Base-by-base conservation (phyloP, 371 early-diverging fungal genomes). In the Chytridiales sp. region DNA sequence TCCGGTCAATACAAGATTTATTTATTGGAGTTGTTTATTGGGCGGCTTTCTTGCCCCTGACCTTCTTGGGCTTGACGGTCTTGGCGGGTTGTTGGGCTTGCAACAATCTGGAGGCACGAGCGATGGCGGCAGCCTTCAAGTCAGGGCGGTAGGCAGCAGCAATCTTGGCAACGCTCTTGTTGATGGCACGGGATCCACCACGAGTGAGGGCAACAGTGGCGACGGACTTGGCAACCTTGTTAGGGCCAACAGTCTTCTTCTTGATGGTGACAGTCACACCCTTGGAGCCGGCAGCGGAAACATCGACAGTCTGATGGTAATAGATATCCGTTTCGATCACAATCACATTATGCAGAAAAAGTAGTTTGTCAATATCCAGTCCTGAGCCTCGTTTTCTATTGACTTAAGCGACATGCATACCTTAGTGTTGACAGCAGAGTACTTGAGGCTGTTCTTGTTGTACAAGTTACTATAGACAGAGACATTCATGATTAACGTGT, bases 371-470 rank as follows among this genome's bases (percentile, higher is more conserved):
- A 34, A 6, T 8, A 15, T 54, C 15, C 50, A 47, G 47, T 48
- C 15, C 13, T 35, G 38, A 11, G 21, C 26, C 22, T 27, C 29
- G 17, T 19, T 19, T 15, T 50, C 22, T 11, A 17, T 13, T 22
- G 9, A 17, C 15, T 46, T 11, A 13, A 15, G 47, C 47, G 47
- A 13, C 11, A 46, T 21, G 13, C 19, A 17, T 40, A 76, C 72
- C 73, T 70, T 74, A 70, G 69, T 69, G 85, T 85, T 86, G 69
- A 92, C 50, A 61, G 88, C 88, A 70, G 91, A 89, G 87, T 80
- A 89, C 85, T 90, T 91, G 86, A 83, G 88, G 61, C 88, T 76
- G 87, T 94, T 83, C 74, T 77, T 62, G 83, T 91, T 90, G 76
- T 73, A 76, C 76, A 93, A 79, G 88, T 92, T 93, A 65, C 47